Percentiles rank a stretch among this genome's conserved stretches.
Evolutionary conservation across 768 basidiomycete species (phyloP).

Genomic region (Trametes coccinea): DNA sequence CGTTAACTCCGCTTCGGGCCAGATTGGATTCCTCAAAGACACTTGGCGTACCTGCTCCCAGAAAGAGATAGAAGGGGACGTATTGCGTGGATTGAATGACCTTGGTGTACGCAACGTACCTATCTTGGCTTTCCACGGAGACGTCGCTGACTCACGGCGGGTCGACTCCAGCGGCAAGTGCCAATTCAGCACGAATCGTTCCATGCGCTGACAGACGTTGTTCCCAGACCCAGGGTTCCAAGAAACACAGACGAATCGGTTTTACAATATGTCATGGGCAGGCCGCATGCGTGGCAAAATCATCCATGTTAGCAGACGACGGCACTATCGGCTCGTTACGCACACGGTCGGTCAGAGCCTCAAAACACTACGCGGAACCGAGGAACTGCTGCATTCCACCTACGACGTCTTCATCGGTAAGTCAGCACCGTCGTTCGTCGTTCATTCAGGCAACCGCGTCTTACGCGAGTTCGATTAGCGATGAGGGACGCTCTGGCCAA

Average conservation of each 20-base stretch:
- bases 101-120: conserved; percentile 9
- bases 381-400: conserved; percentile 2
- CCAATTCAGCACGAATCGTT: too few relatives aligned
- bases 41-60: neutral
- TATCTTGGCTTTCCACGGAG: neutral
- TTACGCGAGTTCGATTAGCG: neutral
- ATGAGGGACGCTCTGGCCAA: conserved; percentile 7
- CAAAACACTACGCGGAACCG: neutral
- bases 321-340: neutral
- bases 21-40: conserved; percentile 15
- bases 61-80: neutral
- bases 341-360: neutral
- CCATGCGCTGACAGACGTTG: too few relatives aligned
- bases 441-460: too few relatives aligned
- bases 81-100: neutral
- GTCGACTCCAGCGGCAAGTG: too few relatives aligned
- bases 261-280: neutral
- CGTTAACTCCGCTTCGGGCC: neutral
- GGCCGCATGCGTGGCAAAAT: neutral
- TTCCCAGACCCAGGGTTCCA: neutral
- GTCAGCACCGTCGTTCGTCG: neutral
- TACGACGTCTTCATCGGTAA: conserved; percentile 6
- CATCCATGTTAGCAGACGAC: neutral
- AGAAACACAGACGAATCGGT: neutral
- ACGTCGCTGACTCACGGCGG: neutral